A percentile compares a stretch with the other conserved stretches of the same genome.
These are phyloP conservation scores for Colletotrichum euphorbiae DNA, from an alignment of 2,329 filamentous ascomycete species.

Conservation along the genomic window DNA sequence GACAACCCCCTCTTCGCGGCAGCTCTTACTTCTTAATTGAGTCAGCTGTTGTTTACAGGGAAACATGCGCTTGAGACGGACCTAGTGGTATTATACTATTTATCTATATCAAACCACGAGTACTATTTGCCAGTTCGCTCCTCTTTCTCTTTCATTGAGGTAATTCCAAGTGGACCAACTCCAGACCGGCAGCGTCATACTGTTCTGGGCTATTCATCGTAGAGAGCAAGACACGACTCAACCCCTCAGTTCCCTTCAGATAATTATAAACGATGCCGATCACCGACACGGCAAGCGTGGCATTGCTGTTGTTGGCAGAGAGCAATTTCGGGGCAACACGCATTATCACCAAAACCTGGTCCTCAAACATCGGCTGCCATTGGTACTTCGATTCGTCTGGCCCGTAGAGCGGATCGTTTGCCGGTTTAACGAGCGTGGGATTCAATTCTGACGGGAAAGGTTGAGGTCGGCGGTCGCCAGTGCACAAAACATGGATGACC, in stretches of 20 bases:
- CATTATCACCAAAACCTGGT: constrained; percentile 18
- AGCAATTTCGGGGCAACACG: not conserved
- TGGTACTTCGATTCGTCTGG: constrained; percentile 13
- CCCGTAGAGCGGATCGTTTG: constrained; percentile 3
- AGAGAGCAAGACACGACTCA: constrained; percentile 11
- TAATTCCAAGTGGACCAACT: too few relatives aligned
- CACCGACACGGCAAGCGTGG: constrained; percentile 12
- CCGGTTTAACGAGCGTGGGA: not conserved
- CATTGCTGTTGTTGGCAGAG: not conserved
- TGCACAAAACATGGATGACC: not conserved
- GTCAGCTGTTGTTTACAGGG: too few relatives aligned
- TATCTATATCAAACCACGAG: too few relatives aligned
- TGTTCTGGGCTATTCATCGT: not conserved
- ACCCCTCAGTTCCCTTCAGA: not conserved
- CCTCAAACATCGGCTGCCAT: constrained; percentile 29
- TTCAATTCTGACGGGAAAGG: not conserved
- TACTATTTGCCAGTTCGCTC: too few relatives aligned
- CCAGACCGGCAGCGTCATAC: not conserved
- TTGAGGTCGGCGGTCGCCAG: not conserved
- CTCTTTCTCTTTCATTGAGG: too few relatives aligned
- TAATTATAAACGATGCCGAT: constrained; percentile 22
- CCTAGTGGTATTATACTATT: too few relatives aligned
- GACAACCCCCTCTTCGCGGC: too few relatives aligned
- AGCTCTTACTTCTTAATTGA: too few relatives aligned
- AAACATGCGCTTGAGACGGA: too few relatives aligned